These are phyloP conservation scores for Pelargonium exstipulatum DNA, from an alignment of 441 rosid species.

Conservation along the genomic window DNA sequence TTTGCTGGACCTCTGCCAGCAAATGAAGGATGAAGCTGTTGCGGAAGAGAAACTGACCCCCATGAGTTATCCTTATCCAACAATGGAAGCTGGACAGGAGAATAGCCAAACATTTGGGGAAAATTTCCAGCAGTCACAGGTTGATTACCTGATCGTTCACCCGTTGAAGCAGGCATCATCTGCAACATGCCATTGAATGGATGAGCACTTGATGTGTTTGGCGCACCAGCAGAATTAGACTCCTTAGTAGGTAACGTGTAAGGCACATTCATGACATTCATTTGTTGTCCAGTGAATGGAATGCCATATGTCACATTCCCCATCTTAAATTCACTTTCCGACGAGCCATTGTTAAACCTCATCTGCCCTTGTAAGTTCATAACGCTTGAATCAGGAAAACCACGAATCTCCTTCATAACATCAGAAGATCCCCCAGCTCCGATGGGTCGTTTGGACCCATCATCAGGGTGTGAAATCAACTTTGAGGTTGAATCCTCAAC, in stretches of 20 bases:
- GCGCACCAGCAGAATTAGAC: constrained; percentile 37
- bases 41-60: constrained; percentile 48
- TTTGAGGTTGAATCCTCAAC: constrained; percentile 67
- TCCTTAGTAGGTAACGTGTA: constrained; percentile 48
- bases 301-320: constrained; percentile 46
- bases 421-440: constrained; percentile 41
- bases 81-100: constrained; percentile 71
- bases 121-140: constrained; percentile 45
- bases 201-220: constrained; percentile 36
- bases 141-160: constrained; percentile 34
- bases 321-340: constrained; percentile 47
- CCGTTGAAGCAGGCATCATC: constrained; percentile 36
- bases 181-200: constrained; percentile 39
- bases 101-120: constrained; percentile 64
- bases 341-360: constrained; percentile 34
- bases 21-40: constrained; percentile 48
- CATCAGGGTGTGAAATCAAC: constrained; percentile 36
- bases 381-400: constrained; percentile 36
- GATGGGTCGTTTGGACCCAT: constrained; percentile 40
- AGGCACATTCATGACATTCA: constrained; percentile 49
- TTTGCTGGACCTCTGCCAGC: constrained; percentile 46
- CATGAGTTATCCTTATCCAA: constrained; percentile 74
- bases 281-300: constrained; percentile 56
- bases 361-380: constrained; percentile 41
- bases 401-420: constrained; percentile 41